Evolutionary conservation across 257 asterid species (phyloP), one percentile per base, ranked within the genome.

Genomic region (Solanum pennellii): DNA sequence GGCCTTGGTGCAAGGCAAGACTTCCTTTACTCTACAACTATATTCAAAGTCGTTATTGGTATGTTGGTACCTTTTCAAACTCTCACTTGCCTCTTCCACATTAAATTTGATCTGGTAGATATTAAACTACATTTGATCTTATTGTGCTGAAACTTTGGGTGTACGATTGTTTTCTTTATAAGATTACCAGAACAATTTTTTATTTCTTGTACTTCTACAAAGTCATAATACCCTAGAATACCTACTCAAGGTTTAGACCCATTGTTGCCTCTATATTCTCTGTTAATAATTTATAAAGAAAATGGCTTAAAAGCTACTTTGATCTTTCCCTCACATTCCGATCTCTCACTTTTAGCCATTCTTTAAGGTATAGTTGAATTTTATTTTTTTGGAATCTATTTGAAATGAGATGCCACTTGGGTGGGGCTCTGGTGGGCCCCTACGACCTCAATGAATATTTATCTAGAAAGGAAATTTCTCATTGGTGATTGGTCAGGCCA

Each of bases 1-100:
- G 97, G 87, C 97, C 98, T 59, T 97, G 99, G 99, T 95, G 99
- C 98, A 94, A 92, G 91, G 94, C 96, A 91, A 92, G 93, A 91
- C 93, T 93, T 91, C 99, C 98, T 89, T 91, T 95, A 86, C 95
- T 94, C 90, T 97, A 97, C 94, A 95, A 89, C 93, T 95, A 92
- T 90, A 95, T 97, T 92, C 99, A 97, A 89, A 93, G 96, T 91
- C 98, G 91, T 89, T 97, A 97, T 92, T 95, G 99, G 99, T 95
- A 95, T 88, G 97, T 93, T 86, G 18, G 41, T 80, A 35, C 31
- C 84, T 84, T 85, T 29, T 39, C 31, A 69, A 66, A 77, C 35
- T 76, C 41, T 52, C 33, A 13, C 76, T 83, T 80, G 69, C 85
- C 29, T 2, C 85, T 80, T 80, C 69, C 56, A 11, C 85, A 49